Conservation (phyloP, 768 basidiomycete species). For the Hygrocybe coccinea region DNA sequence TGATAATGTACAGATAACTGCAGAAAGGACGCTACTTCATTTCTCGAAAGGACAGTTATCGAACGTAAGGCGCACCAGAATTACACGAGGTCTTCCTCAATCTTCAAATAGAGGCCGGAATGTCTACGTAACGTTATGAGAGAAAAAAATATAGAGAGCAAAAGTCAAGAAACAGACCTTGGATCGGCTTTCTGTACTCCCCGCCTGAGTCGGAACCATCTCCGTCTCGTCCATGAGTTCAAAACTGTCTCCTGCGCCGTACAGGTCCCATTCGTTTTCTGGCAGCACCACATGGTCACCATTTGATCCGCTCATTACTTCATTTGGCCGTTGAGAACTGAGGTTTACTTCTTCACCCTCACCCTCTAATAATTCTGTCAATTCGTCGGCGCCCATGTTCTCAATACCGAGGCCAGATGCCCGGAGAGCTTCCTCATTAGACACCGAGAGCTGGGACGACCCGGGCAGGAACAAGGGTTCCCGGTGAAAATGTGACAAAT, state of each 20-base stretch:
- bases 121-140: slow-evolving; percentile 21
- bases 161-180: slow-evolving; percentile 26
- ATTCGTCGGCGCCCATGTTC: slow-evolving; percentile 58
- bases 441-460: slow-evolving; percentile 53
- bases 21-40: too few species aligned
- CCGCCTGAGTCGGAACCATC: slow-evolving; percentile 39
- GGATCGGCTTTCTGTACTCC: slow-evolving; percentile 21
- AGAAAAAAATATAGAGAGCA: not conserved
- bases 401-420: slow-evolving; percentile 65
- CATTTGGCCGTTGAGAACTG: slow-evolving; percentile 13
- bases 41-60: too few species aligned
- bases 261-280: not conserved
- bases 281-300: slow-evolving; percentile 19
- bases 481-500: slow-evolving; percentile 15
- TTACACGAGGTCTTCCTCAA: slow-evolving; percentile 18
- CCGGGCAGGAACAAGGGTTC: slow-evolving; percentile 44
- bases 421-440: slow-evolving; percentile 48
- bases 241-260: slow-evolving; percentile 23
- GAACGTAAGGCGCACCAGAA: not conserved
- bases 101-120: slow-evolving; percentile 54
- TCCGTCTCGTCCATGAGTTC: slow-evolving; percentile 35
- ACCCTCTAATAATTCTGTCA: slow-evolving; percentile 32
- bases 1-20: too few species aligned
- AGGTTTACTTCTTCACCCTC: slow-evolving; percentile 20
- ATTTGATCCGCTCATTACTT: slow-evolving; percentile 8